phyloP scores from a whole-genome alignment of 2,329 filamentous ascomycete genomes.

The Sporothrix brunneoviolacea region DNA sequence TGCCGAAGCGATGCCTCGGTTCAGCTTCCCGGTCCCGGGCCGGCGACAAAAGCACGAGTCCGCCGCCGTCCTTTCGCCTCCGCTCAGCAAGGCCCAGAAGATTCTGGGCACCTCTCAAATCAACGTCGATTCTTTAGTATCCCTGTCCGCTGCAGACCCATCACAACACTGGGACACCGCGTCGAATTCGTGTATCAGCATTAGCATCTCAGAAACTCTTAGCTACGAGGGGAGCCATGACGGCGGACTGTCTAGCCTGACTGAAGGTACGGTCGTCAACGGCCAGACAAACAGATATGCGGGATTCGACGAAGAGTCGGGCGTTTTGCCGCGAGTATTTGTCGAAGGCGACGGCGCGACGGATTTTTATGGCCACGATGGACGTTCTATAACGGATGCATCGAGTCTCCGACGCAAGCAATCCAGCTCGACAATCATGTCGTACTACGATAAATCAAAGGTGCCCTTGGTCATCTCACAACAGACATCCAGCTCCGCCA shows the following conservation, averaged over 20 bases:
- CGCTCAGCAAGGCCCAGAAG: slow-evolving; percentile 45
- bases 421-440: slow-evolving; percentile 49
- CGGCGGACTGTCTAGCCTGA: slow-evolving; percentile 21
- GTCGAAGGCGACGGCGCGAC: slow-evolving; percentile 18
- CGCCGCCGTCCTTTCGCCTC: slow-evolving; percentile 26
- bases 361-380: slow-evolving; percentile 17
- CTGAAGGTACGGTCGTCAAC: slow-evolving; percentile 21
- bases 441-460: slow-evolving; percentile 51
- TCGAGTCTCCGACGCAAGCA: slow-evolving; percentile 41
- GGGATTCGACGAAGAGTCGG: slow-evolving; percentile 42
- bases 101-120: slow-evolving; percentile 42
- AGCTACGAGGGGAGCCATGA: slow-evolving; percentile 23
- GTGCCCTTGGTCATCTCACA: slow-evolving; percentile 51
- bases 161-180: slow-evolving; percentile 35
- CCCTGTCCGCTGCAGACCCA: slow-evolving; percentile 11
- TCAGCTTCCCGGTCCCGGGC: slow-evolving; percentile 42
- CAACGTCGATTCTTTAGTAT: slow-evolving; percentile 32
- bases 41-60: slow-evolving; percentile 36
- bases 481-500: slow-evolving; percentile 52
- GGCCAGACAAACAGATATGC: slow-evolving; percentile 21
- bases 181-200: slow-evolving; percentile 39
- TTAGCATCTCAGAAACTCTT: slow-evolving; percentile 36
- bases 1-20: slow-evolving; percentile 38
- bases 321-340: slow-evolving; percentile 31
- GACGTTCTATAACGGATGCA: slow-evolving; percentile 31